Base-by-base conservation (phyloP, 306 rosid genomes). In the Glycyrrhiza uralensis region DNA sequence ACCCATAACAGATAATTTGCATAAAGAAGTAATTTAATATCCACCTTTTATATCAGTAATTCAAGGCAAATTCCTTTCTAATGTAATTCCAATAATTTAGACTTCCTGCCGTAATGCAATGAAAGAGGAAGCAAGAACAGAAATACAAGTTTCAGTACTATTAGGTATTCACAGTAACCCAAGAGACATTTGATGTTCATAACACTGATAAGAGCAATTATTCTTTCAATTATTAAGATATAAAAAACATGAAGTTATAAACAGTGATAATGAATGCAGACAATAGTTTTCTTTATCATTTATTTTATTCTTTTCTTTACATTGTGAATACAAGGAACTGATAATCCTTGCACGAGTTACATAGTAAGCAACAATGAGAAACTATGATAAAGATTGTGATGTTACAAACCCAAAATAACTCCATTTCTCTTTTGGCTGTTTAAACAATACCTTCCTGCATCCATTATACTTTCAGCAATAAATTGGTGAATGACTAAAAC, bases 401-500 rank as follows among this genome's bases (percentile, higher is more conserved):
- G 49, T 52, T 41, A 42, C 15, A 41, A 33, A 51, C 76, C 50
- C 19, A 47, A 33, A 35, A 19, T 33, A 41, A 65, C 49, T 39
- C 46, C 76, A 29, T 56, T 45, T 64, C 55, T n/a, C n/a, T 36
- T 26, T 51, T 9, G 32, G 14, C 46, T 55, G 58, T 67, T 30
- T 26, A 28, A 64, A 71, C 29, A 32, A 52, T 56, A 22, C 33
- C 22, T 72, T 63, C 39, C 17, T 36, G 46, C 33, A 55, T 42
- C 50, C 17, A 20, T 54, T 49, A 35, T 29, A 49, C 61, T 51
- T 52, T 78, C 52, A 65, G 71, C 71, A 26, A 59, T 68, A 41
- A 35, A 76, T 47, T 66, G 58, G 65, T 28, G 49, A 80, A 58
- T 61, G 36, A 60, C 73, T 36, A 66, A 71, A 79, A 60, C 72